Conservation (phyloP, 1,284 basidiomycete genomes). For the Papiliotrema nemorosa region DNA sequence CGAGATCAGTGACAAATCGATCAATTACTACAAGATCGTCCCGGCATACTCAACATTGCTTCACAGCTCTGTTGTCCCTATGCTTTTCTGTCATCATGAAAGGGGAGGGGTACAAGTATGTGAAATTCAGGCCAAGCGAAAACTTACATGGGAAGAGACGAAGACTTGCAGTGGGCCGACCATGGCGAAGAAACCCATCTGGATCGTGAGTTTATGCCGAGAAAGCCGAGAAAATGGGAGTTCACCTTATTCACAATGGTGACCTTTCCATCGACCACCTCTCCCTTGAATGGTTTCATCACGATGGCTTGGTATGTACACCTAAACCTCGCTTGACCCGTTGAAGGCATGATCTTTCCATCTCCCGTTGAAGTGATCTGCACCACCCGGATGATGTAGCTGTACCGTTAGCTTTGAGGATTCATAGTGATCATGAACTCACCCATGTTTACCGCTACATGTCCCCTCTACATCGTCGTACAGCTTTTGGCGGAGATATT, state of each 20-base stretch:
- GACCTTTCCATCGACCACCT: constrained; percentile 95
- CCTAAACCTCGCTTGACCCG: constrained; percentile 90
- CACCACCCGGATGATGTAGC: constrained; percentile 96
- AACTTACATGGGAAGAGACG: constrained; percentile 86
- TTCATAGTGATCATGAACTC: constrained; percentile 16
- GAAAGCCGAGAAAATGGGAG: constrained; percentile 1
- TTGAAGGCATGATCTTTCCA: constrained; percentile 86
- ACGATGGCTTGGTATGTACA: constrained; percentile 89
- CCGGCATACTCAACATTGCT: constrained; percentile 48
- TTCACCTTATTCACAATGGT: constrained; percentile 91
- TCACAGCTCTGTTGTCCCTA: constrained; percentile 38
- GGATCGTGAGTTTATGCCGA: constrained; percentile 2
- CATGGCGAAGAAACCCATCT: constrained; percentile 99
- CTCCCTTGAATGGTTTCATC: constrained; percentile 97
- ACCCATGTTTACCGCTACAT: constrained; percentile 87
- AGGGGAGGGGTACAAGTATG: neutral
- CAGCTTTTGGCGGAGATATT: constrained; percentile 87
- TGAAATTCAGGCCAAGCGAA: neutral
- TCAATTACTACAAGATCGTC: constrained; percentile 51
- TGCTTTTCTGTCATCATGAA: constrained; percentile 34
- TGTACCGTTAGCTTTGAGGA: constrained; percentile 18
- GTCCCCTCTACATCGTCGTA: constrained; percentile 97
- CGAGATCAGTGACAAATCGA: constrained; percentile 38
- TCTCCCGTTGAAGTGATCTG: constrained; percentile 83
- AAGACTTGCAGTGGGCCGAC: constrained; percentile 90